These are phyloP conservation scores for Pyrenophora teres DNA, from an alignment of 2,329 filamentous ascomycete species.

Conservation along the genomic window DNA sequence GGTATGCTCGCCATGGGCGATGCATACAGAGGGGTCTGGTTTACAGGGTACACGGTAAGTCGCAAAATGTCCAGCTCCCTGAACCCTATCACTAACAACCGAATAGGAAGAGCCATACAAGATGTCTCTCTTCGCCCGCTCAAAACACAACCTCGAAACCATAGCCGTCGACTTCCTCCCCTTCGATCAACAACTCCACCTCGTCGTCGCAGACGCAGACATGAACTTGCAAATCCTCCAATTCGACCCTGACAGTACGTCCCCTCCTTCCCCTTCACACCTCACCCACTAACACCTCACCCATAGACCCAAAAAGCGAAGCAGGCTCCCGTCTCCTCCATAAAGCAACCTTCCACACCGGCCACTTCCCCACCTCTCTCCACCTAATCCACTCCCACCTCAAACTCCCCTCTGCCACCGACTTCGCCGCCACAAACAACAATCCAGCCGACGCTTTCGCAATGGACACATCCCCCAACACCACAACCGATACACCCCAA, in stretches of 20 bases:
- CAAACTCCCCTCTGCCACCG: conserved; percentile 48
- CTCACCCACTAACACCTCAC: background rate
- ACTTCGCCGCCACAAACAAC: conserved; percentile 34
- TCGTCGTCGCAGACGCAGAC: conserved; percentile 82
- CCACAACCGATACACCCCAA: background rate
- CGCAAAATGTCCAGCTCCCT: too few relatives aligned
- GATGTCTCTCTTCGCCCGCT: conserved; percentile 91
- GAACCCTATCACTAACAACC: conserved; percentile 16
- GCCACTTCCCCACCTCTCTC: conserved; percentile 75
- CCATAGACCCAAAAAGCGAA: conserved; percentile 84
- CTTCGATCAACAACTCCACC: conserved; percentile 78
- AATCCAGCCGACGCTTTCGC: conserved; percentile 34
- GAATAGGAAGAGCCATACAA: conserved; percentile 86
- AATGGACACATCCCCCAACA: conserved; percentile 4
- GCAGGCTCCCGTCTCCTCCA: conserved; percentile 87
- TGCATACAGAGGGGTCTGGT: conserved; percentile 92
- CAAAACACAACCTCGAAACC: conserved; percentile 75
- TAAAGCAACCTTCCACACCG: conserved; percentile 84
- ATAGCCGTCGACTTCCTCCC: conserved; percentile 86
- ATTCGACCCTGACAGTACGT: conserved; percentile 90
- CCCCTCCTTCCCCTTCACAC: background rate
- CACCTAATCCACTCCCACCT: conserved; percentile 74
- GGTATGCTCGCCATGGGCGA: conserved; percentile 88
- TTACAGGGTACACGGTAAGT: conserved; percentile 81
- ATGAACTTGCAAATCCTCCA: conserved; percentile 87